Conservation (phyloP, 169 alveolate genomes). For the Hammondia hammondi region DNA sequence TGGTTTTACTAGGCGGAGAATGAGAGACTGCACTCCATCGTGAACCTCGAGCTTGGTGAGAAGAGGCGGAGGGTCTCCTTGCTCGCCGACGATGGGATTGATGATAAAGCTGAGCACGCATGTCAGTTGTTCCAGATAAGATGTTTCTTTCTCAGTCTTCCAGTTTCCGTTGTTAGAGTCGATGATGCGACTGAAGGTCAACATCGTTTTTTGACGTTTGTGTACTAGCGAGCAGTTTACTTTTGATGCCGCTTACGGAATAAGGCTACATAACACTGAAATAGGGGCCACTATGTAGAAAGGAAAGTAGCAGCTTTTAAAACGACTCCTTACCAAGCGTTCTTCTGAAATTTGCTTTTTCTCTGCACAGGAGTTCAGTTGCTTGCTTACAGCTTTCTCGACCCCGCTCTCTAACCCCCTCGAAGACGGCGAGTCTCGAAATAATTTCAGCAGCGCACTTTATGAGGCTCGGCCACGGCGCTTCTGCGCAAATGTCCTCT, state of each 20-base stretch:
- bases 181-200: neutral
- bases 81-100: neutral
- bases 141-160: neutral
- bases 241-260: neutral
- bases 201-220: neutral
- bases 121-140: neutral
- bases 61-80: neutral
- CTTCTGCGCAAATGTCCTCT: neutral
- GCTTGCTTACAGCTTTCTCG: neutral
- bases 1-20: neutral
- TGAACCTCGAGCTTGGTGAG: neutral
- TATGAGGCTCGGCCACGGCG: neutral
- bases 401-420: neutral
- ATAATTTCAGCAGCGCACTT: neutral
- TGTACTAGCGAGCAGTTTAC: neutral
- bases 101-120: neutral
- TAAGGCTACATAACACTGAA: neutral
- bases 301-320: neutral
- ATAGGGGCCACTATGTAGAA: neutral
- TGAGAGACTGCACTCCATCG: slow-evolving; percentile 9
- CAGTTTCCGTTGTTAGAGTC: neutral
- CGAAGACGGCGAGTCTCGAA: neutral
- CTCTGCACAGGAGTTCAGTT: neutral
- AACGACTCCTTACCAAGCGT: neutral
- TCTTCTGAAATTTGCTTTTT: neutral